Evolutionary conservation across 345 rosid species (phyloP), one percentile per base, ranked within the genome.

Genomic region (Luvunga scandens): DNA sequence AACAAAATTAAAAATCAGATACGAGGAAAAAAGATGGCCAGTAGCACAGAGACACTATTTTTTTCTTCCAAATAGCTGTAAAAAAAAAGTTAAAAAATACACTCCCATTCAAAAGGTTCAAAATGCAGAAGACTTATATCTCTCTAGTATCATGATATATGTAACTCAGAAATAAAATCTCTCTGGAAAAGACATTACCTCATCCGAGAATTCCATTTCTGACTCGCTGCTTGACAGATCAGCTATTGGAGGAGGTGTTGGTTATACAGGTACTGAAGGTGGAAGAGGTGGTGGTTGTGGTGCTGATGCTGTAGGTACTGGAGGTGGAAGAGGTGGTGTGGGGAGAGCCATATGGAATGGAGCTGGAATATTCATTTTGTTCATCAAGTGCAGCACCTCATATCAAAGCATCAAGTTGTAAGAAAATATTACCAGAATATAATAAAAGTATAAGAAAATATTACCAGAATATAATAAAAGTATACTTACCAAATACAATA

Each of bases 281-380:
- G 98, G 97, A 70, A 92, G 80, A 65, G 97, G 97, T 53, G 88
- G 89, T 61, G 75, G 87, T 60, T 74, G 83, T 36, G 80, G 87
- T 56, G 86, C 81, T 50, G 16, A 42, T 0, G 50, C 14, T 42
- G 50, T 0, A 42, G 91, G 80, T 16, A 68, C 83, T 64, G 92
- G 83, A 75, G 93, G 87, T 73, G 99, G 97, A 60, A 93, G 85
- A 66, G 97, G 98, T 22, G 97, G 99, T 45, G 97, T 96, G 30
- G 97, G 99, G 67, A 91, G 85, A 79, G 98, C 97, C 90, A 92
- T 85, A 36, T 95, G 91, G 84, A 96, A 94, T 56, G 98, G 99
- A 79, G 98, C 95, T 81, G 98, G 99, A 83, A 96, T 90, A 83
- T 92, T 94, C 99, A 96, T 94, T 91, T 96, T 96, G 86, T 96